Evolutionary conservation across 2,329 filamentous ascomycete species (phyloP), one percentile per base, ranked within the genome.

Genomic region (Parastagonospora avenae): DNA sequence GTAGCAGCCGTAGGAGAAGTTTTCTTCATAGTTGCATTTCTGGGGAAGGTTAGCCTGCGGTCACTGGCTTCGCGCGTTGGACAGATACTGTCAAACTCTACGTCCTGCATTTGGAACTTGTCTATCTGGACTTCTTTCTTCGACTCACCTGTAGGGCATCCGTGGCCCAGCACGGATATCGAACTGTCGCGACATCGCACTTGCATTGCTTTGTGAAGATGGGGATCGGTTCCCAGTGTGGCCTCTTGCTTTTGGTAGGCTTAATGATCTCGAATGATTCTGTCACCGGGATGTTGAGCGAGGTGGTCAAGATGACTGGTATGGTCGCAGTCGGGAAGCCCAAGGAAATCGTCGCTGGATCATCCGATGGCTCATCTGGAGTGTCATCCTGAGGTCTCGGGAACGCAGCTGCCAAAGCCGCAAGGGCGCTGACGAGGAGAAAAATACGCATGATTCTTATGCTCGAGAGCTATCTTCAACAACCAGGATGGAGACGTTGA

Each of bases 121-220:
- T 24, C 3, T 24, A 24, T 24, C 19, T 24, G 19, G 5, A 24
- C 3, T 24, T 24, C 3, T 24, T 24, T 5, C 19, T 24, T 24
- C 4, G 33, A 55, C 64, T 52, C 50, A 67, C 67, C 59, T 66
- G 58, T 39, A 68, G 42, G 15, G 60, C 46, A 60, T 69, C 67
- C 2, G 63, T 66, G 5, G 60, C 67, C 62, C 64, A 70, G 38
- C 67, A 70, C 15, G 67, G 66, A 51, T 64, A 66, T 40, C 31
- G 14, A 8, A 59, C 60, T 27, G 62, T 67, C 38, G 50, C 46
- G 36, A 67, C 24, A 16, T 62, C 50, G 48, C 67, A 70, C 27
- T 63, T 53, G 36, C 64, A 70, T 91, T 30, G 80, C 76, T 46
- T 79, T 75, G n/a, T 82, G 71, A 41, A 94, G 74, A 28, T 85